Evolutionary conservation across 2,329 filamentous ascomycete species (phyloP).

Genomic region (Sporothrix humicola): DNA sequence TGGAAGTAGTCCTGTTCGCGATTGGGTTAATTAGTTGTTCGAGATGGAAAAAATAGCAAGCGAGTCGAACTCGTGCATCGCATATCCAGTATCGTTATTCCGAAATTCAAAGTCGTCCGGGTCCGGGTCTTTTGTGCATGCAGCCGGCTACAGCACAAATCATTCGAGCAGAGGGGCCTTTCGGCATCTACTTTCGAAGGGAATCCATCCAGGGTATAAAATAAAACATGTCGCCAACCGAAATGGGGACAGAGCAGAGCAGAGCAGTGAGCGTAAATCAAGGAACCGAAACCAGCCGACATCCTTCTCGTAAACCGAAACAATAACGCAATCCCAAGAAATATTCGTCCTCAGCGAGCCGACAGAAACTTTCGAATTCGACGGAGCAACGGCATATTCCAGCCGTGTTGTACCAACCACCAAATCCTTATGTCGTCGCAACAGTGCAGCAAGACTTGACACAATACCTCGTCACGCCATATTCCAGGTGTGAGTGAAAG

Average conservation of each 20-base stretch:
- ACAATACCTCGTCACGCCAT: not conserved
- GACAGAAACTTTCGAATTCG: not conserved
- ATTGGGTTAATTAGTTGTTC: conserved; percentile 66
- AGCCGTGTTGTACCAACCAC: conserved; percentile 7
- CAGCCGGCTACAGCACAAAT: not conserved
- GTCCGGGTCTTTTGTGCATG: not conserved
- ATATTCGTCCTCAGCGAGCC: not conserved
- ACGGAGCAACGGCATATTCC: not conserved
- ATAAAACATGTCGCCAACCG: not conserved
- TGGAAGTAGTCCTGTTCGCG: conserved; percentile 90
- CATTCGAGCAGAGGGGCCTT: conserved; percentile 20
- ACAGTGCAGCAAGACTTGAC: not conserved
- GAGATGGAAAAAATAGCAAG: conserved; percentile 62
- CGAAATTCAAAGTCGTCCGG: conserved; percentile 5
- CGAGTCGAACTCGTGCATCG: conserved; percentile 43
- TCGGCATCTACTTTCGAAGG: conserved; percentile 8
- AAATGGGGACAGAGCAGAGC: conserved; percentile 44
- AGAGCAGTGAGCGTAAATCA: conserved; percentile 45
- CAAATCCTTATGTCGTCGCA: conserved; percentile 31
- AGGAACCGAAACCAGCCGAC: not conserved
- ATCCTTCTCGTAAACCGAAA: conserved; percentile 10
- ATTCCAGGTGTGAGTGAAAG: conserved; percentile 15
- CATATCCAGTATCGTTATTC: conserved; percentile 36
- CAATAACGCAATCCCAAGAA: not conserved
- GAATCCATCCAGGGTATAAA: conserved; percentile 3